Percentiles rank a stretch among this genome's conserved stretches.
Evolutionary conservation across 106 monocot genomes (phyloP).

Genomic region (Gastrodia elata): DNA sequence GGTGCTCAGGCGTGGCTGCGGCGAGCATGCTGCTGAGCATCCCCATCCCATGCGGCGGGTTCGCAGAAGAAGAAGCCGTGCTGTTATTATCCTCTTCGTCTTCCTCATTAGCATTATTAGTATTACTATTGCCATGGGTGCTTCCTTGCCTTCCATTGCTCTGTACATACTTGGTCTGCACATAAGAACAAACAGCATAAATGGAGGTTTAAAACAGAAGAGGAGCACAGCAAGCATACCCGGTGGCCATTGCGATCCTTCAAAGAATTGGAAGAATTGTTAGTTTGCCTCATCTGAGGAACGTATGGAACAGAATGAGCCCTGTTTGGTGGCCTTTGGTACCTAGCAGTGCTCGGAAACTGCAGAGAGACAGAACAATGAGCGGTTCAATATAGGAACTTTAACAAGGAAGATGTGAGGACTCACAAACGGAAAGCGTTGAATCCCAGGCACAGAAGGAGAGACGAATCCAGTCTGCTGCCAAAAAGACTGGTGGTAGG

Average conservation of each 20-base stretch:
- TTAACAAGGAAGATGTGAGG: neutral
- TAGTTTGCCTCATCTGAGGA: conserved; percentile 32
- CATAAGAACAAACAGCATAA: neutral
- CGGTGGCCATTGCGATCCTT: conserved; percentile 23
- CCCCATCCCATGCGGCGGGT: conserved; percentile 5
- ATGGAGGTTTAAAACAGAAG: neutral
- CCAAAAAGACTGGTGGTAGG: conserved; percentile 40
- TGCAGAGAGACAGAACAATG: conserved; percentile 8
- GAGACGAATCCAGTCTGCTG: conserved; percentile 35
- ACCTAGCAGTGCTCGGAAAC: conserved; percentile 33
- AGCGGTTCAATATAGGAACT: too few species aligned
- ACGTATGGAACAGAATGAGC: conserved; percentile 24
- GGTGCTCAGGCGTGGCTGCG: conserved; percentile 26
- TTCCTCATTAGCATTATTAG: too few species aligned
- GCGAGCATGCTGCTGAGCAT: conserved; percentile 40
- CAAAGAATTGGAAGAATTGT: conserved; percentile 17
- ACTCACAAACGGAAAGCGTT: conserved; percentile 40
- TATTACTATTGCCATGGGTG: too few species aligned
- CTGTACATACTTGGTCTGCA: conserved; percentile 23
- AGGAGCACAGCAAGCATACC: neutral
- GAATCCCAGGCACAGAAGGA: conserved; percentile 37
- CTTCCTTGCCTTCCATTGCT: conserved; percentile 32
- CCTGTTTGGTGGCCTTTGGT: conserved; percentile 36
- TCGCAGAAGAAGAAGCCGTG: neutral
- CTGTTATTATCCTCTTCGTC: too few species aligned